Percentiles rank a stretch among this genome's conserved stretches.
Conservation (phyloP, 2,329 filamentous ascomycete species). For the Ophiocordyceps polyrhachis-furcata region DNA sequence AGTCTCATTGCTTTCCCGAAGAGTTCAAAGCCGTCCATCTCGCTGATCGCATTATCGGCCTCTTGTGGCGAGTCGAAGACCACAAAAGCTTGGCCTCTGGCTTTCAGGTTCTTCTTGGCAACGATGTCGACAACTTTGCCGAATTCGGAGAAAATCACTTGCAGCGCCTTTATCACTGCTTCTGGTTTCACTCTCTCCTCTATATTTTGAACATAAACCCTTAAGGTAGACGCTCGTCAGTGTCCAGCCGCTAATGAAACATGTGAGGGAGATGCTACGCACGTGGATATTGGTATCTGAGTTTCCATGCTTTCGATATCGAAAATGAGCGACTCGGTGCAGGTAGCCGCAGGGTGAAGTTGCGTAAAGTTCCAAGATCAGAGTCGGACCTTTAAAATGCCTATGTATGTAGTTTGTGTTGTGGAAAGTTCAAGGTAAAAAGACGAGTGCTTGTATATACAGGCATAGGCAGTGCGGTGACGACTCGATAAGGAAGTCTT, state of each 20-base stretch:
- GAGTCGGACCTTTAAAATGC: too few relatives aligned
- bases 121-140: constrained; percentile 71
- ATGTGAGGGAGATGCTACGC: constrained; percentile 49
- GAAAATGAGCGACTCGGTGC: too few relatives aligned
- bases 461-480: too few relatives aligned
- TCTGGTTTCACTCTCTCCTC: constrained; percentile 83
- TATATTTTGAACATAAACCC: constrained; percentile 62
- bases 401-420: too few relatives aligned
- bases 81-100: constrained; percentile 89
- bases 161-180: constrained; percentile 52
- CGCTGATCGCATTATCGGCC: constrained; percentile 67
- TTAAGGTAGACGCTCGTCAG: constrained; percentile 21
- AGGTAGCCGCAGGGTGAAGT: too few relatives aligned
- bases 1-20: constrained; percentile 83
- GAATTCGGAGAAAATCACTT: constrained; percentile 71
- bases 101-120: constrained; percentile 75
- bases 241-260: too few relatives aligned
- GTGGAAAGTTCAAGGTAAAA: too few relatives aligned
- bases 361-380: too few relatives aligned
- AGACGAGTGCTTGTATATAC: too few relatives aligned
- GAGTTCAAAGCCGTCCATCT: constrained; percentile 80
- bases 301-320: background rate
- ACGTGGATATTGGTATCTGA: constrained; percentile 38
- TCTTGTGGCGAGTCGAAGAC: constrained; percentile 71
- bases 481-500: too few relatives aligned